Evolutionary conservation across 2,329 filamentous ascomycete genomes (phyloP).

Genomic region (Aspergillus pseudotamarii): DNA sequence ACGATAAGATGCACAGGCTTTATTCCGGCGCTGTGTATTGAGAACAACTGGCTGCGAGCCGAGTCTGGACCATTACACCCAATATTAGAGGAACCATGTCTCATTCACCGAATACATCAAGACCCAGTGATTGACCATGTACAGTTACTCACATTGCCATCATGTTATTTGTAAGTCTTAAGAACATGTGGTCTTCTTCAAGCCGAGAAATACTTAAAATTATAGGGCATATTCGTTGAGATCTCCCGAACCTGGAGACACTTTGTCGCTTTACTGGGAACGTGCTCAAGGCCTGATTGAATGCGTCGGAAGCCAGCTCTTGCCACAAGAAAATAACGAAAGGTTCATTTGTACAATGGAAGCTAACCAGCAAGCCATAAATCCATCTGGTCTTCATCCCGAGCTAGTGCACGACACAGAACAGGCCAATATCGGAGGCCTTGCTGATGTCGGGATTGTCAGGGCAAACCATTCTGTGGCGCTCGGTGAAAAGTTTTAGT

Average conservation of each 20-base stretch:
- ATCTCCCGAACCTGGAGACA: not conserved
- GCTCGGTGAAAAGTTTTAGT: not conserved
- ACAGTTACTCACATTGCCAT: not conserved
- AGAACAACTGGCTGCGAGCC: not conserved
- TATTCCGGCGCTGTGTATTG: not conserved
- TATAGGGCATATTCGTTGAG: not conserved
- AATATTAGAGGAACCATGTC: not conserved
- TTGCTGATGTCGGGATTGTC: not conserved
- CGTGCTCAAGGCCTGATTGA: not conserved
- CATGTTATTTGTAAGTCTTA: not conserved
- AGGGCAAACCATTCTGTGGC: not conserved
- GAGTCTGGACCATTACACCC: not conserved
- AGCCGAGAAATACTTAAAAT: not conserved
- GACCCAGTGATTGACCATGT: not conserved
- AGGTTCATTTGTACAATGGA: not conserved
- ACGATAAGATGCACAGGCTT: not conserved
- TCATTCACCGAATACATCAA: not conserved
- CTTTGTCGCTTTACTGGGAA: not conserved
- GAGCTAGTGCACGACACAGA: not conserved
- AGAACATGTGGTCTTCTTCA: not conserved
- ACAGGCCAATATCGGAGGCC: not conserved
- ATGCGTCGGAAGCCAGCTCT: not conserved
- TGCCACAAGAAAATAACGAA: not conserved
- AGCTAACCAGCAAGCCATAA: not conserved
- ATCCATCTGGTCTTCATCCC: not conserved